Evolutionary conservation across 2,329 filamentous ascomycete genomes (phyloP).

Genomic region (Ramularia endophylla): DNA sequence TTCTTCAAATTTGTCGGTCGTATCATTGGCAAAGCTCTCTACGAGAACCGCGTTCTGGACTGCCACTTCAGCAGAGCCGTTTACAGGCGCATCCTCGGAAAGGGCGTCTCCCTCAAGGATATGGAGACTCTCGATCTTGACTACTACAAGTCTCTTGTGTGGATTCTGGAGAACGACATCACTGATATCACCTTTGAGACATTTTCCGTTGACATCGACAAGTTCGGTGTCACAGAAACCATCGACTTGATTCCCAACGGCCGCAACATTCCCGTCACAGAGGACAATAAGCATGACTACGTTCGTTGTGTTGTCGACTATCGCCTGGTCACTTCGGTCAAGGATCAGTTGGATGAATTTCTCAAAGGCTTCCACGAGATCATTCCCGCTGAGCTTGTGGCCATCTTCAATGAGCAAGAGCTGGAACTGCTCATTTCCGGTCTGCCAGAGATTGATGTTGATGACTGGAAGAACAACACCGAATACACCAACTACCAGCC

Average conservation of each 20-base stretch:
- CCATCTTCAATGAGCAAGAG: constrained; percentile 98
- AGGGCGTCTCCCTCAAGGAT: constrained; percentile 93
- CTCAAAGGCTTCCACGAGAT: constrained; percentile 87
- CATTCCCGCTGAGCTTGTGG: constrained; percentile 85
- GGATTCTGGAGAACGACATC: constrained; percentile 99
- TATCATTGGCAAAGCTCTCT: constrained; percentile 96
- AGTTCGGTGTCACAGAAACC: constrained; percentile 82
- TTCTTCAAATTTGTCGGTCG: constrained; percentile 99
- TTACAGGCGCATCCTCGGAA: constrained; percentile 95
- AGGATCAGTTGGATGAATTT: constrained; percentile 92
- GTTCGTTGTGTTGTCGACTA: constrained; percentile 92
- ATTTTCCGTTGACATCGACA: constrained; percentile 89
- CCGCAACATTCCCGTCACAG: constrained; percentile 85
- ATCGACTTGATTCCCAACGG: constrained; percentile 85
- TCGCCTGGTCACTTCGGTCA: constrained; percentile 83
- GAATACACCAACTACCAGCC: constrained; percentile 98
- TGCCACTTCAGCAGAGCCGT: constrained; percentile 99
- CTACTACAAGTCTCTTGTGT: constrained; percentile 97
- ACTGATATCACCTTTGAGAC: constrained; percentile 96
- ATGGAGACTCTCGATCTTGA: constrained; percentile 99
- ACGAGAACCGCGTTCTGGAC: constrained; percentile 90
- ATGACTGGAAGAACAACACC: constrained; percentile 99
- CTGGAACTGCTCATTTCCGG: constrained; percentile 94
- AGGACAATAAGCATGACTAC: constrained; percentile 98
- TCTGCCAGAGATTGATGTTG: constrained; percentile 92